Conservation (phyloP, 805 yeast species). For the Candida ipomoeae region DNA sequence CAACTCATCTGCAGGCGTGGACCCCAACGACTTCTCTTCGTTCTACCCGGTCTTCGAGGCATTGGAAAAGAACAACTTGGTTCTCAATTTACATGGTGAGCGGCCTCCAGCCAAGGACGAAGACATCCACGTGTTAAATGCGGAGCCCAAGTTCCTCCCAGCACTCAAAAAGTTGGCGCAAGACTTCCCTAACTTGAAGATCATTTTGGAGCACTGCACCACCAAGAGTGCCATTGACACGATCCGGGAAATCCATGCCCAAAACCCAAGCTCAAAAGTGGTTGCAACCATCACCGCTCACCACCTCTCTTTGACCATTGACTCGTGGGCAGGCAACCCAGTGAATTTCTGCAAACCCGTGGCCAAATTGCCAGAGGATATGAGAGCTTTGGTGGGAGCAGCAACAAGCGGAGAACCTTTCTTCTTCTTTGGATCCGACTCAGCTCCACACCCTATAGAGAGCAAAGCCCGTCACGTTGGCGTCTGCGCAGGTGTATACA, state of each 20-base stretch:
- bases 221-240: constrained; percentile 83
- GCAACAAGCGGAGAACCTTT: constrained; percentile 89
- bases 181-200: constrained; percentile 82
- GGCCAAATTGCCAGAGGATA: constrained; percentile 86
- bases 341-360: constrained; percentile 96
- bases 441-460: constrained; percentile 92
- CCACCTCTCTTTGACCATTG: constrained; percentile 83
- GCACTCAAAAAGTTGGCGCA: constrained; percentile 72
- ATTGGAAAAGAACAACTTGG: constrained; percentile 72
- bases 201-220: constrained; percentile 92
- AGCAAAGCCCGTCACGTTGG: constrained; percentile 73
- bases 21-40: constrained; percentile 82
- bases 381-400: constrained; percentile 74
- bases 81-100: constrained; percentile 93
- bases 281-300: constrained; percentile 96
- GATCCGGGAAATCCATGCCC: constrained; percentile 49
- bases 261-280: constrained; percentile 46
- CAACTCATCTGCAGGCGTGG: constrained; percentile 87
- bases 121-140: constrained; percentile 86
- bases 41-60: constrained; percentile 89
- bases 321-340: constrained; percentile 96
- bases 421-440: constrained; percentile 95
- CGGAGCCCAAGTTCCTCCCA: constrained; percentile 90
- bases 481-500: constrained; percentile 97
- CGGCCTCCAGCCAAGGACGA: constrained; percentile 58